A percentile compares a stretch with the other conserved stretches of the same genome.
These are phyloP conservation scores for Megacollybia marginata DNA, from an alignment of 768 basidiomycete species.

Conservation along the genomic window DNA sequence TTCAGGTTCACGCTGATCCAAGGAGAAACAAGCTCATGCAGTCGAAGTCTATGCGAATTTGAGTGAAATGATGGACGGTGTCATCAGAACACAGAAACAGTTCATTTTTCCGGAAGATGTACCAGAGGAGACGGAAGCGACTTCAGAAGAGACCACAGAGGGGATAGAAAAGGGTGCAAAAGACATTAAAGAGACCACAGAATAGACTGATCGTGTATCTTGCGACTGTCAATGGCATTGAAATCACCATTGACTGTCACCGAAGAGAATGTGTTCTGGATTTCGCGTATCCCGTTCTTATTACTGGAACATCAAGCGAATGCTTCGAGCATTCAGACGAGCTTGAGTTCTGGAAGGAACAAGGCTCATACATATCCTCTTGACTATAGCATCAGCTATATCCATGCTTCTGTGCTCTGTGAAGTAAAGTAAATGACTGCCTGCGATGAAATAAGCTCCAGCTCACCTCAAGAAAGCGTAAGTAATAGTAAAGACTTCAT, in stretches of 20 bases:
- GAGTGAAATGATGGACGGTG: neutral
- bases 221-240: neutral
- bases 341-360: neutral
- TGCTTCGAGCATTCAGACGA: neutral
- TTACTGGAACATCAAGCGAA: conserved; percentile 14
- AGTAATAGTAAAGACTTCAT: no score
- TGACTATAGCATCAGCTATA: neutral
- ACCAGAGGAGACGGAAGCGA: no score
- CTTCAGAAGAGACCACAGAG: neutral
- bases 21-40: neutral
- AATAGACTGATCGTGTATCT: neutral
- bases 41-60: neutral
- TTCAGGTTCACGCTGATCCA: neutral
- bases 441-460: neutral
- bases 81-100: neutral
- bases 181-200: neutral
- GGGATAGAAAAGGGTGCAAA: neutral
- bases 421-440: conserved; percentile 1
- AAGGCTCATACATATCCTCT: neutral
- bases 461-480: no score
- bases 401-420: neutral
- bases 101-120: neutral
- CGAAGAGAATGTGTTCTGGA: conserved; percentile 20
- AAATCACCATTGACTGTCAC: neutral
- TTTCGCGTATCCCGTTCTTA: conserved; percentile 40